Evolutionary conservation across 495 filamentous ascomycete species (phyloP).

Genomic region (Neurospora sp.): DNA sequence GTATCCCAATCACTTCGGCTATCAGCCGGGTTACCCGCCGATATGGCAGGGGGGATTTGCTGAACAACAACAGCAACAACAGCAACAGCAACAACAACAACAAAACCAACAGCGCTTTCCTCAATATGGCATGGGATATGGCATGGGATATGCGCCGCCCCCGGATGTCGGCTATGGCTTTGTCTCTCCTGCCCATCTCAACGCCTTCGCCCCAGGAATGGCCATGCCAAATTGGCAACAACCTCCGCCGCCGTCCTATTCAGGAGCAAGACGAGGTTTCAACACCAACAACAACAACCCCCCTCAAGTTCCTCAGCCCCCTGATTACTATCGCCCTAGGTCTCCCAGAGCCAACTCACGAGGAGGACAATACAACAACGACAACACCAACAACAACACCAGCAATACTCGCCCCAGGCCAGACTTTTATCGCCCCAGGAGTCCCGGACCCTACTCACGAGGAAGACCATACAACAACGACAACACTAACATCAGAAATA

Average conservation of each 20-base stretch:
- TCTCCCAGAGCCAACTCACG: background rate
- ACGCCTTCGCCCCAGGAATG: background rate
- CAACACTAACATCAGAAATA: background rate
- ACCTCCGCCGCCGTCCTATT: background rate
- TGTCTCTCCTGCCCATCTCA: background rate
- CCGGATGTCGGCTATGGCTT: background rate
- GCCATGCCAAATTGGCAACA: background rate
- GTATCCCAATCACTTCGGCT: background rate
- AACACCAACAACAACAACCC: background rate
- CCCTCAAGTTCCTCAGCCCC: background rate
- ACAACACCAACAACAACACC: too few species aligned
- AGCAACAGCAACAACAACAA: background rate
- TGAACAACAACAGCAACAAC: background rate
- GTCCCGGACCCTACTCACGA: background rate
- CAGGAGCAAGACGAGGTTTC: background rate
- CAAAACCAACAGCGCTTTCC: background rate
- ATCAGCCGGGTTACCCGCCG: background rate
- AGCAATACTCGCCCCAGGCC: background rate
- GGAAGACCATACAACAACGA: background rate
- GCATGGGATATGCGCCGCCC: background rate
- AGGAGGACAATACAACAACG: background rate
- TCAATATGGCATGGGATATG: background rate
- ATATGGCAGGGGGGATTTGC: background rate
- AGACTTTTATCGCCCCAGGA: background rate
- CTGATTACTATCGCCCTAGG: background rate